Base-by-base conservation (phyloP, 768 basidiomycete genomes). In the Stropharia rugosoannulata region DNA sequence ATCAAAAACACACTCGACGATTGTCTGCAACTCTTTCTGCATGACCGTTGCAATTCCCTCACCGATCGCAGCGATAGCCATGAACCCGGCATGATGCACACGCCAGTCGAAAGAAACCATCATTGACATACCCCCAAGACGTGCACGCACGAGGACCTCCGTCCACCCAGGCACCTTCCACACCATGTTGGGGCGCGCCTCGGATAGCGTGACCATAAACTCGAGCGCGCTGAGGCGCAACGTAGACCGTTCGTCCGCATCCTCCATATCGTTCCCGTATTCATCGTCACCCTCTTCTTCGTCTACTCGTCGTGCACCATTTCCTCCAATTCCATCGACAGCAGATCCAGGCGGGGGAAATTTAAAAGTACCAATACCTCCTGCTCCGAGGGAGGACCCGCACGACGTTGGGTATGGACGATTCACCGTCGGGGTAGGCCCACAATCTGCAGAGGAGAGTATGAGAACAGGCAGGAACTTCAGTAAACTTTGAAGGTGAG, bases 121-220 rank as follows among this genome's bases (percentile, higher is more conserved):
- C 86, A 95, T 91, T 0, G 85, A 85, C 84, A 93, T 89, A 2
- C 89, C 90, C 67, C 92, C 90, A 38, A 93, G 66, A 70, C 89
- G 92, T 7, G 87, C 87, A 2, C 88, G 75, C 0, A 93, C 87
- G 38, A 91, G 71, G 13, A 84, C 77, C 7, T 76, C 77, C 1
- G 85, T 83, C 90, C 90, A 93, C 0, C 86, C 89, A 19, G 80
- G 76, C 0, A 84, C 81, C 39, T 83, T 78, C 60, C 79, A 77
- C 6, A 87, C 89, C 82, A 92, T 87, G 4, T 72, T 71, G 0
- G 90, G 85, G 37, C 80, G 77, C 2, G 89, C 82, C 69, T 95
- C 93, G 27, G 81, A 84, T 15, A 96, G 69, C 11, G 82, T 84
- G 51, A 95, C 77, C 83, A 95, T 87, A 50, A 95, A 83, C 69